Percentiles rank a stretch among this genome's conserved stretches.
phyloP scores from a whole-genome alignment of 2,329 filamentous ascomycete genomes.

The Ilyonectria destructans region DNA sequence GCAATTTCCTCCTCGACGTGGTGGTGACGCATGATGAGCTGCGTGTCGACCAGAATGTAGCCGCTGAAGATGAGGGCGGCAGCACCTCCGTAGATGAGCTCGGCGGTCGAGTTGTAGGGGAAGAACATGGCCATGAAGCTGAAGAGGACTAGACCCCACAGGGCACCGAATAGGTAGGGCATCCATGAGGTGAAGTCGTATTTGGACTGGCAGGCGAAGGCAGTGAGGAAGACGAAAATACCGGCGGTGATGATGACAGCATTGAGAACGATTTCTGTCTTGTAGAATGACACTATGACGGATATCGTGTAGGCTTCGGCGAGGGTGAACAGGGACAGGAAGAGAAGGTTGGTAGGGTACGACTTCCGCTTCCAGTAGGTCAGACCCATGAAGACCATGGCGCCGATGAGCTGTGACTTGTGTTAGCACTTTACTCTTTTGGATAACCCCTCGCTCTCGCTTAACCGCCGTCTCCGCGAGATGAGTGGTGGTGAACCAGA shows the following conservation, averaged over 20 bases:
- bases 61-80: slow-evolving; percentile 91
- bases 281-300: slow-evolving; percentile 93
- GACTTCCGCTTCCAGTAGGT: slow-evolving; percentile 98
- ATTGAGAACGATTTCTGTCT: slow-evolving; percentile 87
- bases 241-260: slow-evolving; percentile 90
- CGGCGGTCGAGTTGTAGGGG: slow-evolving; percentile 84
- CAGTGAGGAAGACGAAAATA: slow-evolving; percentile 83
- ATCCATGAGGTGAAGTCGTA: slow-evolving; percentile 99
- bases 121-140: slow-evolving; percentile 95
- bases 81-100: slow-evolving; percentile 88
- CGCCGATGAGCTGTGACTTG: slow-evolving; percentile 76
- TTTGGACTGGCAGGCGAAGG: slow-evolving; percentile 97
- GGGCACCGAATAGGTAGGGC: slow-evolving; percentile 91
- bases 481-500: neutral
- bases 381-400: slow-evolving; percentile 87
- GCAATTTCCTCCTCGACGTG: slow-evolving; percentile 99
- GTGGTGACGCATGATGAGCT: slow-evolving; percentile 95
- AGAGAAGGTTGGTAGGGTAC: slow-evolving; percentile 94
- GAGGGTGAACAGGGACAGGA: slow-evolving; percentile 90
- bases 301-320: slow-evolving; percentile 95
- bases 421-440: slow-evolving; percentile 39
- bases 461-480: neutral
- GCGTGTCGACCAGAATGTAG: slow-evolving; percentile 97
- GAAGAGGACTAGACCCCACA: slow-evolving; percentile 94
- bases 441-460: neutral